Percentiles rank a stretch among this genome's conserved stretches.
These are phyloP conservation scores for Ochromonas danica DNA, from an alignment of 108 stramenopile species.

Conservation along the genomic window DNA sequence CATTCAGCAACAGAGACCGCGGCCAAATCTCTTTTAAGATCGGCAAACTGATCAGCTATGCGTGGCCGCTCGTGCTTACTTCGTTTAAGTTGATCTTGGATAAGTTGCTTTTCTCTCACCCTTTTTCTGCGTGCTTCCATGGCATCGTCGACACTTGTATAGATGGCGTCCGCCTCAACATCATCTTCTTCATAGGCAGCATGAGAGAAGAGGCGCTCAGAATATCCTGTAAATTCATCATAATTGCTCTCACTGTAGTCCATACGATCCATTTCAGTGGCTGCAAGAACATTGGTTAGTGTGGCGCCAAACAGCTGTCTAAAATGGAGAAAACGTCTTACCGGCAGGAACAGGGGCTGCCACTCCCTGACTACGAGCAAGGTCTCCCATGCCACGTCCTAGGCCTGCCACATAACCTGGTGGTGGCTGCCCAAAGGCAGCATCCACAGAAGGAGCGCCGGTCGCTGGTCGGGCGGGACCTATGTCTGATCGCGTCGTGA, in stretches of 20 bases:
- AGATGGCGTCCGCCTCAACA: constrained; percentile 90
- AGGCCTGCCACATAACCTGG: constrained; percentile 76
- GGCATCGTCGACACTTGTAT: constrained; percentile 89
- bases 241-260: constrained; percentile 51
- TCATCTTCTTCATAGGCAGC: constrained; percentile 85
- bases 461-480: constrained; percentile 68
- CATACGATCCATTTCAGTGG: constrained; percentile 3
- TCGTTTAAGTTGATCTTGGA: constrained; percentile 22
- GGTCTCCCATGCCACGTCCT: constrained; percentile 68
- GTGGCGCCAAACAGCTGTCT: constrained; percentile 33
- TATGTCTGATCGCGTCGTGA: constrained; percentile 91
- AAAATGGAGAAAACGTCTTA: constrained; percentile 38
- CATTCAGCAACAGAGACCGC: constrained; percentile 84
- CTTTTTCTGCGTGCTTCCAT: constrained; percentile 67
- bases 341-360: constrained; percentile 28
- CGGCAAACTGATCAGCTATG: constrained; percentile 90
- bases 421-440: constrained; percentile 63
- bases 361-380: constrained; percentile 41
- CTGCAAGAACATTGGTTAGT: too few relatives aligned
- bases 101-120: constrained; percentile 59
- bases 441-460: constrained; percentile 43
- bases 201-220: constrained; percentile 46
- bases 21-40: constrained; percentile 82
- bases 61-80: constrained; percentile 44
- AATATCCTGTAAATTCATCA: constrained; percentile 53